Base-by-base conservation (phyloP, 331 rosid species). In the Spiraea crenata region DNA sequence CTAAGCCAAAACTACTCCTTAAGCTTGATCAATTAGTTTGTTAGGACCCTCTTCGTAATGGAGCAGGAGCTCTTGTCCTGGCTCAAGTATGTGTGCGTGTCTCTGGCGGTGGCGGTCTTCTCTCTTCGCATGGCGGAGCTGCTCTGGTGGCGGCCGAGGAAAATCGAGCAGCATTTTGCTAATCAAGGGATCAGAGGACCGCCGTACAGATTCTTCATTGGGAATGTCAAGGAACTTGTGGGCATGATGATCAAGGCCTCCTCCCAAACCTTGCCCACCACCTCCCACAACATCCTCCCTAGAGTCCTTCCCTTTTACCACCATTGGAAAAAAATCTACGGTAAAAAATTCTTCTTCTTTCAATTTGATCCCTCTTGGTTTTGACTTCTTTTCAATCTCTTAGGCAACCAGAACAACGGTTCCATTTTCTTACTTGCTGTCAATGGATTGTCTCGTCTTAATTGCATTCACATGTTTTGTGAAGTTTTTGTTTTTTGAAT, bases 321-420 rank as follows among this genome's bases (percentile, higher is more conserved):
- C 74, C 96, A 95, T 79, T 95, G 99, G 99, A 91, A 86, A 72
- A 95, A 95, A 79, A 85, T 89, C 50, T 91, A 95, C 37, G 99
- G 99, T 93, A 87, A 50, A 60, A 40, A 17, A n/a, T 3, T n/a
- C 11, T 34, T 34, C 14, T 9, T 16, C 10, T 5, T 3, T 70
- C 20, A 25, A 25, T 25, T 25, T 25, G 31, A 25, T 25, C 31
- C 31, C 31, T 25, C 31, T 25, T 25, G 31, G 31, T 25, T 25
- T 25, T 25, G 2, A 25, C 1, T 25, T 39, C 8, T 19, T 14
- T 10, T 15, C 49, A 47, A 25, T 25, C 31, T 25, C 2, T 25
- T 25, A 25, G 31, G 31, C 31, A 2, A 25, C 1, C 31, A 25
- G 31, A 31, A 2, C 49, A 74, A 37, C 68, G n/a, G n/a, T n/a